A percentile compares a stretch with the other conserved stretches of the same genome.
These are phyloP conservation scores for Aspergillus melleus DNA, from an alignment of 2,329 filamentous ascomycete species.

Conservation along the genomic window DNA sequence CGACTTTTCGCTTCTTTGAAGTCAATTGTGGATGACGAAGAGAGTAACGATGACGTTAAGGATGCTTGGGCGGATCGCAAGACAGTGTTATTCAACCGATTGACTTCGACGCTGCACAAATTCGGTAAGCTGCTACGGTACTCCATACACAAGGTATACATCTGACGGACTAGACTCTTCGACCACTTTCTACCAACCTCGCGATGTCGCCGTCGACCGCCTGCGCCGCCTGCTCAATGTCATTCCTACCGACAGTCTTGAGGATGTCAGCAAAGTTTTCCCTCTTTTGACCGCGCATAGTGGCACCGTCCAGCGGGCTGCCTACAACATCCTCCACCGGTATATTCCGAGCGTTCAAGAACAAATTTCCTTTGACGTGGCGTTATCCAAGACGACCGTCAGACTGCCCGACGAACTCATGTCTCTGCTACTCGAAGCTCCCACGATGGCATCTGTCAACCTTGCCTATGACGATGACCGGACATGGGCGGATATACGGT, in stretches of 20 bases:
- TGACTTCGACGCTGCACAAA: conserved; percentile 43
- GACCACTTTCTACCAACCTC: conserved; percentile 62
- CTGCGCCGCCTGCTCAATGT: conserved; percentile 68
- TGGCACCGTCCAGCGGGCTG: conserved; percentile 72
- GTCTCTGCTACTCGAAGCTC: conserved; percentile 77
- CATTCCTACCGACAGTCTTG: conserved; percentile 62
- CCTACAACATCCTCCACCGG: conserved; percentile 76
- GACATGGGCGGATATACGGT: conserved; percentile 69
- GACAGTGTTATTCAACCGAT: conserved; percentile 58
- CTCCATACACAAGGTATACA: background rate
- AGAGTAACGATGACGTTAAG: conserved; percentile 81
- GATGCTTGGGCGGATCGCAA: conserved; percentile 68
- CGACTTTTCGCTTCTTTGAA: conserved; percentile 67
- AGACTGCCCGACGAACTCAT: conserved; percentile 80
- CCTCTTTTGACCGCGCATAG: conserved; percentile 74
- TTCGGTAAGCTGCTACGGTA: conserved; percentile 35
- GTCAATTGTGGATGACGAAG: conserved; percentile 54
- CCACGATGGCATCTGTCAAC: conserved; percentile 66
- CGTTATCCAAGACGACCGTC: conserved; percentile 55
- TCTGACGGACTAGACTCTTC: conserved; percentile 41
- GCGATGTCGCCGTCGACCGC: conserved; percentile 72
- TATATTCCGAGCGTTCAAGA: conserved; percentile 79
- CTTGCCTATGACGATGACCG: conserved; percentile 63
- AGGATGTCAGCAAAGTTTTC: conserved; percentile 69
- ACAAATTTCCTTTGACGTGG: conserved; percentile 75